Conservation (phyloP, 345 rosid genomes). For the Melastoma malabathricum region DNA sequence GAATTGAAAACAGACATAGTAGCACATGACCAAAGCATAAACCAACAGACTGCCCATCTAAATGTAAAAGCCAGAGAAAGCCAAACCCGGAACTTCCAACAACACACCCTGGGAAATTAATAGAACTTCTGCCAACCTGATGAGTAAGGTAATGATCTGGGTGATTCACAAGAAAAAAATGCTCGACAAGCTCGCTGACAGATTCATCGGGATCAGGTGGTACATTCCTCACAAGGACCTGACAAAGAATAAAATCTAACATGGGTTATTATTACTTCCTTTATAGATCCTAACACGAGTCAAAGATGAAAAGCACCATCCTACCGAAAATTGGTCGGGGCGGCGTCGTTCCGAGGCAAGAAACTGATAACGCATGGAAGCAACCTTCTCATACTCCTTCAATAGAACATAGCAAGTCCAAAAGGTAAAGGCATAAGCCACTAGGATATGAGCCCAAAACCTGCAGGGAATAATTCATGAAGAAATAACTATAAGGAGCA, state of each 20-base stretch:
- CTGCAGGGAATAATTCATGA: conserved; percentile 18
- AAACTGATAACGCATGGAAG: conserved; percentile 77
- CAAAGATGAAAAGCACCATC: not conserved
- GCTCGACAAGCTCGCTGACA: conserved; percentile 38
- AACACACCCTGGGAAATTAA: not conserved
- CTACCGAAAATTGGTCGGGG: conserved; percentile 83
- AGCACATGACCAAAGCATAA: no score
- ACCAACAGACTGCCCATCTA: no score
- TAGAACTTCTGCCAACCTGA: conserved; percentile 19
- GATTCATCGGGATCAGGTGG: conserved; percentile 50
- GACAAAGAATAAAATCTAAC: conserved; percentile 1
- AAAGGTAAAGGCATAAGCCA: conserved; percentile 76
- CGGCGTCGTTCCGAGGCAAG: conserved; percentile 70
- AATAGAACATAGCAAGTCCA: conserved; percentile 78
- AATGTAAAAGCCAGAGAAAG: no score
- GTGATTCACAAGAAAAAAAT: conserved; percentile 40
- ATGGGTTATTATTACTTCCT: not conserved
- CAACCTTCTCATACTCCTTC: conserved; percentile 70
- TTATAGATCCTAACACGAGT: not conserved
- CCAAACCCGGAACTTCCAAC: no score
- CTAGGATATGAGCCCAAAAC: conserved; percentile 65
- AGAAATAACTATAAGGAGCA: no score
- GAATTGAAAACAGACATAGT: no score
- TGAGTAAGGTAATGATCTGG: conserved; percentile 31
- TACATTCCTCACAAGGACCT: conserved; percentile 44